Evolutionary conservation across 331 rosid genomes (phyloP).

Genomic region (Ulmus americana): DNA sequence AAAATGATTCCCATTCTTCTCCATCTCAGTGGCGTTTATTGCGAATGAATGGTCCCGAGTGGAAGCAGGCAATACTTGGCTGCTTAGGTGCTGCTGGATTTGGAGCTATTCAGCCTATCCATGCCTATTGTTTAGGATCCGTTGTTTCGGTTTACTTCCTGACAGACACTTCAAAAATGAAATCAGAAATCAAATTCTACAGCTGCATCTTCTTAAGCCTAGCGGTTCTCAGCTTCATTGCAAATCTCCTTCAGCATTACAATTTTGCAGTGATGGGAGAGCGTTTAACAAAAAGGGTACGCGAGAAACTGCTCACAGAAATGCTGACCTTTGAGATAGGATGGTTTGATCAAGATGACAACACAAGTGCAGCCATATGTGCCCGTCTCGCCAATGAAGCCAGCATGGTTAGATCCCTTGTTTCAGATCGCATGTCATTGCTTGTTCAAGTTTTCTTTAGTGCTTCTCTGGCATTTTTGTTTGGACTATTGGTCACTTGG

Average conservation of each 20-base stretch:
- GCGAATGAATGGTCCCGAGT: constrained; percentile 63
- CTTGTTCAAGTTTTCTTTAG: constrained; percentile 50
- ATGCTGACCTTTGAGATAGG: constrained; percentile 64
- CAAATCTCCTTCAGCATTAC: constrained; percentile 56
- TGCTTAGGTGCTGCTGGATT: constrained; percentile 57
- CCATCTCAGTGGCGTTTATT: constrained; percentile 55
- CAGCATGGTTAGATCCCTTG: constrained; percentile 55
- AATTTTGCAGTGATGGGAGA: constrained; percentile 75
- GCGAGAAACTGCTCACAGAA: constrained; percentile 42
- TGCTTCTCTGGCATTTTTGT: constrained; percentile 46
- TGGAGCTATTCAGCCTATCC: constrained; percentile 59
- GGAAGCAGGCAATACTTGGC: constrained; percentile 64
- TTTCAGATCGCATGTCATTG: constrained; percentile 63
- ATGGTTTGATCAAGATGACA: constrained; percentile 68
- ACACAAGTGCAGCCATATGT: constrained; percentile 64
- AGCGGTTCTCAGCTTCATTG: constrained; percentile 38
- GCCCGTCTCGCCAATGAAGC: constrained; percentile 55
- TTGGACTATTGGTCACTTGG: constrained; percentile 53
- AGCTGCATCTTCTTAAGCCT: constrained; percentile 44
- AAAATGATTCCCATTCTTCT: constrained; percentile 18
- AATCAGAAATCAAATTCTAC: constrained; percentile 42
- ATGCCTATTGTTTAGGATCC: constrained; percentile 63
- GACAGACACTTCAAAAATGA: constrained; percentile 32
- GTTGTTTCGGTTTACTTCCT: constrained; percentile 53
- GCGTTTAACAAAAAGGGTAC: constrained; percentile 51